Evolutionary conservation across 495 filamentous ascomycete genomes (phyloP), one percentile per base, ranked within the genome.

Genomic region (Terfezia boudieri): DNA sequence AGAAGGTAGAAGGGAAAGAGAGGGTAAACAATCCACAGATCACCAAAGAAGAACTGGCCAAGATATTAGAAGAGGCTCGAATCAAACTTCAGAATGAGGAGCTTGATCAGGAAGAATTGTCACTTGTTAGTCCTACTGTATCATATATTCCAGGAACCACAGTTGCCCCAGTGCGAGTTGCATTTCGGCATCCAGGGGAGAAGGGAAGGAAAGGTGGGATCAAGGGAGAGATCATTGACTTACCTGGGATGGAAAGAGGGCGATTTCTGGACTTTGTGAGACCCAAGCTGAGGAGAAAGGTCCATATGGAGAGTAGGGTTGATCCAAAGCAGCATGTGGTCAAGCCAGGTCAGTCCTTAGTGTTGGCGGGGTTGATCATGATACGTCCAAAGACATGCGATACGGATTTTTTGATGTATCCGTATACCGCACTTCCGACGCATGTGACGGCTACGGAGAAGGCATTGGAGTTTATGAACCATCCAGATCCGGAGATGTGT

Each of bases 131-230:
- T 86, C 50, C 75, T 86, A n/a, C 87, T 9, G 77, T 94, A 17
- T 94, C 87, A 1, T 73, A 83, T 9, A 70, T 98, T 20, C 86
- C 90, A 1, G 90, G 90, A 1, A 99, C 90, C 0, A 99, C 90
- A 0, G 90, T 86, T 2, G 88, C 86, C 0, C 90, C 90, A 0
- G 94, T 99, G 59, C 78, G 90, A 17, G 73, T 94, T 50, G 81
- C 84, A 8, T 96, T 89, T 61, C 41, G 41, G 3, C 41, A 46
- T 8, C 41, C 17, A 5, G 17, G 14, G 8, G 41, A 14, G 14
- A 20, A 46, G 0, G 61, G 54, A 22, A 56, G 56, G 10, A 38
- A 53, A n/a, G 56, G 53, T 4, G 81, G 82, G 9, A 12, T 49
- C 20, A 80, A 76, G 59, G 88, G 90, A 51, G 90, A 99, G 62